These are phyloP conservation scores for Nothophaeocryptopus gaeumannii DNA, from an alignment of 2,329 filamentous ascomycete genomes.

Conservation along the genomic window DNA sequence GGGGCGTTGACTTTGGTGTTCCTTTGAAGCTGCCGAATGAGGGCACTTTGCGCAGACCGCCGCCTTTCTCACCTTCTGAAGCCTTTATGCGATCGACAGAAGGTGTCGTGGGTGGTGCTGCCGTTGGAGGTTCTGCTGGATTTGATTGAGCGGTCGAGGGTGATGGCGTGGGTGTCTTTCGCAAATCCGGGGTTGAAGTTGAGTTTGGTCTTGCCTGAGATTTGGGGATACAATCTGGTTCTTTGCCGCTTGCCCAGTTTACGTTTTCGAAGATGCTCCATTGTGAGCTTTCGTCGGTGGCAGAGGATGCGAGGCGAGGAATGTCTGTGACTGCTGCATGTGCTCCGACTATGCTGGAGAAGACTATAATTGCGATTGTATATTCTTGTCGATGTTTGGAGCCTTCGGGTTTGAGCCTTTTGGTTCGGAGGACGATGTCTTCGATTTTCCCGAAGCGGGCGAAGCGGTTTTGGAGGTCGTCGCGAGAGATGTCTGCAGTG, in stretches of 20 bases:
- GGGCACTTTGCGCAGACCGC: slow-evolving; percentile 36
- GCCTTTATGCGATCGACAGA: not conserved
- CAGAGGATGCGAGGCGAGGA: slow-evolving; percentile 6
- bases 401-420: slow-evolving; percentile 41
- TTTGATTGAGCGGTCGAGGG: too few relatives aligned
- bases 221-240: slow-evolving; percentile 46
- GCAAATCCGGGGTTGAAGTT: not conserved
- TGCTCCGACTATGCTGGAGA: slow-evolving; percentile 56
- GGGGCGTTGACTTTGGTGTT: slow-evolving; percentile 27
- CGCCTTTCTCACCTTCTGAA: not conserved
- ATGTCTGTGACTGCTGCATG: slow-evolving; percentile 56
- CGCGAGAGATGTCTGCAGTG: slow-evolving; percentile 43
- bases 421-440: slow-evolving; percentile 55
- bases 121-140: too few relatives aligned
- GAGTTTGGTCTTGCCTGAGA: not conserved
- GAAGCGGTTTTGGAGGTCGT: slow-evolving; percentile 49
- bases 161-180: too few relatives aligned
- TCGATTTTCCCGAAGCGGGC: slow-evolving; percentile 57
- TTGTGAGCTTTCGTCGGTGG: slow-evolving; percentile 29
- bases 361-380: slow-evolving; percentile 56
- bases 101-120: not conserved
- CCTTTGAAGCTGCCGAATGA: slow-evolving; percentile 41
- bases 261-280: slow-evolving; percentile 54
- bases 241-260: slow-evolving; percentile 53
- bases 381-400: slow-evolving; percentile 30